Evolutionary conservation across 2,329 filamentous ascomycete genomes (phyloP), one percentile per base, ranked within the genome.

Genomic region (Bipolaris gigantea): DNA sequence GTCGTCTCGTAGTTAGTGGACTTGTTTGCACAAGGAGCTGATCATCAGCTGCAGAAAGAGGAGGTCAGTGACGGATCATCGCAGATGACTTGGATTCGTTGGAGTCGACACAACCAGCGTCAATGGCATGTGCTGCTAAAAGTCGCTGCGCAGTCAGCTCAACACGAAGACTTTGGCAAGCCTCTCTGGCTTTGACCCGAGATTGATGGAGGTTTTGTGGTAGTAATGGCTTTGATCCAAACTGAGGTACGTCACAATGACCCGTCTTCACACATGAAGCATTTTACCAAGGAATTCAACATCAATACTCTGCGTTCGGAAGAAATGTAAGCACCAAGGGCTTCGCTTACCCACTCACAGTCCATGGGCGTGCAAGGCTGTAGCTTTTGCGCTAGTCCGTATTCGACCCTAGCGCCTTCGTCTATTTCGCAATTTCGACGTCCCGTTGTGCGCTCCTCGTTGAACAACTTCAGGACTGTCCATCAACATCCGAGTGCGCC

Each of bases 401-500:
- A 51, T 30, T 4, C 0, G 11, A 40, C 52, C 5, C 16, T 54
- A 53, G 49, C 32, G 33, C 13, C 15, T 46, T 57, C 52, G 55
- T 45, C 39, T 50, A 55, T 41, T 46, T 46, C 34, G 42, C 40
- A 57, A 57, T 57, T 57, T 57, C 53, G 52, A 50, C 48, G 40
- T 50, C 35, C 21, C 39, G 48, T 40, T 50, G 47, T 48, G 55
- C 48, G 51, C 46, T 54, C 46, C 40, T 54, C 59, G 57, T 45
- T 56, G 53, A 59, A 51, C 50, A 53, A 60, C 61, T 62, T 63
- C 61, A 61, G 57, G 61, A 62, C 61, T 60, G 65, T 61, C 62
- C 57, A 59, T 55, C 50, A 59, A 59, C 50, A 63, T 56, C 52
- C 64, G 66, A 65, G 68, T 67, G 66, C 71, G 64, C 63, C 60